These are phyloP conservation scores for Ceratocystis harringtonii DNA, from an alignment of 2,329 filamentous ascomycete species.

Conservation along the genomic window DNA sequence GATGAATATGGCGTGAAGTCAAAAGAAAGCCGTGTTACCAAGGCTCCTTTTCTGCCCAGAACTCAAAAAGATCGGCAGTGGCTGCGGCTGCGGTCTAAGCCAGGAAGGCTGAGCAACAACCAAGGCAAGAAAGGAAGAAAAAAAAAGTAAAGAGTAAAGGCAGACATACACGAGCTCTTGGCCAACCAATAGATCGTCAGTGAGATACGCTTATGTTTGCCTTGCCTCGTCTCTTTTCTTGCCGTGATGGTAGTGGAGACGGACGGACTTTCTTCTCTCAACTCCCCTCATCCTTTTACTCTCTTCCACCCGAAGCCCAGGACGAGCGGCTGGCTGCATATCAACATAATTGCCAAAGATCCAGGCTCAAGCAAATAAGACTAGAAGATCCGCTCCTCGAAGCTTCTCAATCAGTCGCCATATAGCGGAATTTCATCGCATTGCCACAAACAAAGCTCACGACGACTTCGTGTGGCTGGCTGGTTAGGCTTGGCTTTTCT, in stretches of 20 bases:
- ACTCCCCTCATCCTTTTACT: not conserved
- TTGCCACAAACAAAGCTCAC: not conserved
- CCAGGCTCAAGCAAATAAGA: no score
- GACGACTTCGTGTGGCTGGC: conserved; percentile 2
- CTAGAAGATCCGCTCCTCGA: not conserved
- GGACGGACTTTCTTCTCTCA: not conserved
- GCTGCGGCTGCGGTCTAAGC: not conserved
- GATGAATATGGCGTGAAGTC: not conserved
- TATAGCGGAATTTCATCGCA: no score
- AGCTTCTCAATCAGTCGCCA: not conserved
- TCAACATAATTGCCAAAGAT: no score
- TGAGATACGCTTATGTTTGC: not conserved
- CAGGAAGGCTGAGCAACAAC: not conserved
- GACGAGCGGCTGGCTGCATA: not conserved
- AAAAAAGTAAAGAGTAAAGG: no score
- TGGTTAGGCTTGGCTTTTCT: not conserved
- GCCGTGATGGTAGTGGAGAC: not conserved
- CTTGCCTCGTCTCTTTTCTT: not conserved
- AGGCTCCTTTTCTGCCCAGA: not conserved
- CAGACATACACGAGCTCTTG: not conserved
- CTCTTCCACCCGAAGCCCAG: not conserved
- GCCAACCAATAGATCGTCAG: not conserved
- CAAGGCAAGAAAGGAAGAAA: no score
- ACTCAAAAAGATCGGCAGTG: not conserved
- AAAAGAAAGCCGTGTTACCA: conserved; percentile 3